phyloP scores from a whole-genome alignment of 768 basidiomycete species.

The Kwoniella shandongensis region DNA sequence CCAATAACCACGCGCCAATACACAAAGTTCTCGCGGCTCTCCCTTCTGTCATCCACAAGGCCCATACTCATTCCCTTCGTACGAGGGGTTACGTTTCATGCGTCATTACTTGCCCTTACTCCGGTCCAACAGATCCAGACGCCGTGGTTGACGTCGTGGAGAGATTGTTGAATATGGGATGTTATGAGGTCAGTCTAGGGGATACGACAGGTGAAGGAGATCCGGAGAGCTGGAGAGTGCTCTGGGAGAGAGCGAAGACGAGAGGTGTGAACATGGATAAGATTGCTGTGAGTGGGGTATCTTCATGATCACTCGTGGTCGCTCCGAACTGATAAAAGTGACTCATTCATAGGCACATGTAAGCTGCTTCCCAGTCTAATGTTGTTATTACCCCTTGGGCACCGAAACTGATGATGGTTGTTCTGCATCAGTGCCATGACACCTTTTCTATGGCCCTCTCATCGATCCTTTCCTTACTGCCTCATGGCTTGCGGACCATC shows the following conservation, averaged over 20 bases:
- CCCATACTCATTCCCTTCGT: constrained; percentile 65
- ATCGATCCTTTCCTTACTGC: constrained; percentile 37
- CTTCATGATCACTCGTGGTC: not conserved
- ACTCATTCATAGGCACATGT: constrained; percentile 60
- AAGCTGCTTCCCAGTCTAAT: constrained; percentile 35
- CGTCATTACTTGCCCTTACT: constrained; percentile 78
- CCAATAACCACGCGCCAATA: constrained; percentile 77
- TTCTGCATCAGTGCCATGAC: constrained; percentile 37
- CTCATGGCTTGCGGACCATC: constrained; percentile 74
- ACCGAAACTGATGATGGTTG: not conserved
- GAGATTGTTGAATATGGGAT: constrained; percentile 80
- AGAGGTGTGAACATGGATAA: constrained; percentile 62
- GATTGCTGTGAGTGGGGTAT: constrained; percentile 63
- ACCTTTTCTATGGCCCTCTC: constrained; percentile 41
- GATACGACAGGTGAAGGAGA: constrained; percentile 89
- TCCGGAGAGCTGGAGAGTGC: constrained; percentile 64
- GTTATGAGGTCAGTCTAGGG: constrained; percentile 80
- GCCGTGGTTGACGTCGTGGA: constrained; percentile 69
- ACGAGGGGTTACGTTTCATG: constrained; percentile 73
- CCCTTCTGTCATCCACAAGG: constrained; percentile 63
- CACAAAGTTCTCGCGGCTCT: constrained; percentile 69
- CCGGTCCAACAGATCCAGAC: constrained; percentile 69
- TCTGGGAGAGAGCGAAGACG: constrained; percentile 69
- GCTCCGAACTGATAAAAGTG: not conserved
- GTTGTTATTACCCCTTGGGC: not conserved